Base-by-base conservation (phyloP, 2,329 filamentous ascomycete genomes). In the Cladophialophora psammophila region DNA sequence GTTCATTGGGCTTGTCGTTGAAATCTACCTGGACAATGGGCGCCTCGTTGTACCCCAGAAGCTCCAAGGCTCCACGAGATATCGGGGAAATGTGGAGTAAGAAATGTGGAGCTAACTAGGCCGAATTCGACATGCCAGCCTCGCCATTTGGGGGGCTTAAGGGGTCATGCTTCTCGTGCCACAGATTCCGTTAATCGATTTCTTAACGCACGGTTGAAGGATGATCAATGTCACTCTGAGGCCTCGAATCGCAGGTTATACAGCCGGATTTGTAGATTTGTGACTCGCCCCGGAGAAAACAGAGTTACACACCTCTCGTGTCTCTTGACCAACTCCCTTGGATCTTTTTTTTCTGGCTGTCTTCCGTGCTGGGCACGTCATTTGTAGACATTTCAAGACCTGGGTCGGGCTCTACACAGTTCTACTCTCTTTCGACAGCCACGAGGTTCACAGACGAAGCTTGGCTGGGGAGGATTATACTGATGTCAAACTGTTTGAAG, bases 1-100 rank as follows among this genome's bases (percentile, higher is more conserved):
- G 9, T 13, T 40, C 36, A 40, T 40, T 40, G 36, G 36, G 15
- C 12, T 40, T 12, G 36, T 1, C 36, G 12, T 13, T 40, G 36
- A 5, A 40, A 26, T 26, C 26, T 26, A 26, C 3, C 26, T 26
- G 2, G 26, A 26, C 26, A 26, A 26, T 26, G 3, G 2, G 26
- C 26, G 26, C 26, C 26, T 26, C 26, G 26, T 26, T 26, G 26
- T 31, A 50, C 45, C 45, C 45, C 18, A 26, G 45, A 31, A 26
- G 5, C 32, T 32, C 48, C 12, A 8, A 64, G 32, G 42, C 58
- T 63, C 36, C 60, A 63, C 34, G 54, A 59, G 36, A n/a, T 2
- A 36, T 60, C 56, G 62, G 55, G 55, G 55, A 63, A 56, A 60
- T 60, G 63, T 65, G 63, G 63, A 60, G 63, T 54, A 20, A 40